phyloP scores from a whole-genome alignment of 371 early-diverging fungal species.

The Coemansia sp. region DNA sequence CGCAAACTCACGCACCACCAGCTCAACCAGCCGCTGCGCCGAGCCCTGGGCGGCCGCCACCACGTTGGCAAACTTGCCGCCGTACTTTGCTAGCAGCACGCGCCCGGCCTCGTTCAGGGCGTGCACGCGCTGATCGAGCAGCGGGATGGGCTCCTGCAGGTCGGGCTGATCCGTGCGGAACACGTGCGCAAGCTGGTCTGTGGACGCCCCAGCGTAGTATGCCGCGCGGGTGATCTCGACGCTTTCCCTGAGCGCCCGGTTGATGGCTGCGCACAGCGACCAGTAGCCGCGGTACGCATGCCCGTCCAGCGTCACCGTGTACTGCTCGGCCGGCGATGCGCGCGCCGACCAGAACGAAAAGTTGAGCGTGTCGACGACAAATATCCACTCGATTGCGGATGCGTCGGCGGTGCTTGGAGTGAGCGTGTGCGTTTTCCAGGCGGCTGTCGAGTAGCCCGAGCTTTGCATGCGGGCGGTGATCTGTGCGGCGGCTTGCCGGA shows the following conservation, averaged over 20 bases:
- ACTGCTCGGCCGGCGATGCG: constrained; percentile 52
- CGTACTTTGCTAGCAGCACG: constrained; percentile 66
- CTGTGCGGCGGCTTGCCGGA: constrained; percentile 61
- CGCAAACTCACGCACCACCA: constrained; percentile 63
- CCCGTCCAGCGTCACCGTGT: constrained; percentile 64
- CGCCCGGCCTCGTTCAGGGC: constrained; percentile 71
- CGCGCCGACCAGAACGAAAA: constrained; percentile 85
- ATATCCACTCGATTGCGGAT: constrained; percentile 77
- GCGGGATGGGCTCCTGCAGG: constrained; percentile 62
- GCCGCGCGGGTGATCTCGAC: constrained; percentile 64
- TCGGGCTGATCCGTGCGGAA: constrained; percentile 61
- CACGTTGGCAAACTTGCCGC: constrained; percentile 68
- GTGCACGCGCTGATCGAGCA: constrained; percentile 62
- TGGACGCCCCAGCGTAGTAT: constrained; percentile 54
- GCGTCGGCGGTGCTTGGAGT: constrained; percentile 65
- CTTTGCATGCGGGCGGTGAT: constrained; percentile 65
- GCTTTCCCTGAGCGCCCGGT: constrained; percentile 67
- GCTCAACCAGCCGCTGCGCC: constrained; percentile 60
- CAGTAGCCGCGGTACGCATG: constrained; percentile 80
- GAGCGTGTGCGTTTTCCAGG: constrained; percentile 74
- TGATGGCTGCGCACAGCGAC: constrained; percentile 80
- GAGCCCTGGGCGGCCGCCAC: constrained; percentile 58
- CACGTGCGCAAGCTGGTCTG: constrained; percentile 55
- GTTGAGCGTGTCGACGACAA: constrained; percentile 81
- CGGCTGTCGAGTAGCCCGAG: constrained; percentile 63